Evolutionary conservation across 257 asterid genomes (phyloP).

Genomic region (Osmanthus fragrans): DNA sequence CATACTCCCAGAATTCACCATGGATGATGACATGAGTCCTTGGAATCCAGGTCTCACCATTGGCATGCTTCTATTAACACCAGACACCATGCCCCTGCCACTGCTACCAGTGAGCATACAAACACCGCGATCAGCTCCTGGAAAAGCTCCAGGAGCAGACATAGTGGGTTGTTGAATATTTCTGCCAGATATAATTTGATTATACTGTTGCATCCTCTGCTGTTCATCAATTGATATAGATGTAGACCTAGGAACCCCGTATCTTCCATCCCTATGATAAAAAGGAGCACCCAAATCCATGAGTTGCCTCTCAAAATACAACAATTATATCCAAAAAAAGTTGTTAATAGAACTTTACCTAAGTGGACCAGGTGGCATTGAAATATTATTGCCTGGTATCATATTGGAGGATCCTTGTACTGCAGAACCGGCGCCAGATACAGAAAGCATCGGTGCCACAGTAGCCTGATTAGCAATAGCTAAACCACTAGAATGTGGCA

Average conservation of each 20-base stretch:
- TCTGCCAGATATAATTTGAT: slow-evolving; percentile 70
- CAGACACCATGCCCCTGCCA: slow-evolving; percentile 57
- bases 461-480: slow-evolving; percentile 57
- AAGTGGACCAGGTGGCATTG: slow-evolving; percentile 62
- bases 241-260: slow-evolving; percentile 62
- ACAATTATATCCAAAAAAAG: slow-evolving; percentile 9
- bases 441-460: slow-evolving; percentile 45
- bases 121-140: slow-evolving; percentile 73
- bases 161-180: slow-evolving; percentile 50
- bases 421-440: slow-evolving; percentile 54
- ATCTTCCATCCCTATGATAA: slow-evolving; percentile 66
- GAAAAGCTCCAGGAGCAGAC: slow-evolving; percentile 63
- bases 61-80: slow-evolving; percentile 65
- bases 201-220: slow-evolving; percentile 74
- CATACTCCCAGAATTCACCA: slow-evolving; percentile 62
- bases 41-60: slow-evolving; percentile 75
- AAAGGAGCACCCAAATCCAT: slow-evolving; percentile 2
- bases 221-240: slow-evolving; percentile 75
- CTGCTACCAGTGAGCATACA: slow-evolving; percentile 66
- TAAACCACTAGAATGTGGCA: slow-evolving; percentile 58
- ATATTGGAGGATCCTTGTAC: slow-evolving; percentile 63
- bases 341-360: slow-evolving; percentile 56
- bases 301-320: background rate
- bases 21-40: slow-evolving; percentile 63
- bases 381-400: slow-evolving; percentile 57